A percentile compares a stretch with the other conserved stretches of the same genome.
Evolutionary conservation across 108 stramenopile genomes (phyloP).

Genomic region (Conticribra guillardii): DNA sequence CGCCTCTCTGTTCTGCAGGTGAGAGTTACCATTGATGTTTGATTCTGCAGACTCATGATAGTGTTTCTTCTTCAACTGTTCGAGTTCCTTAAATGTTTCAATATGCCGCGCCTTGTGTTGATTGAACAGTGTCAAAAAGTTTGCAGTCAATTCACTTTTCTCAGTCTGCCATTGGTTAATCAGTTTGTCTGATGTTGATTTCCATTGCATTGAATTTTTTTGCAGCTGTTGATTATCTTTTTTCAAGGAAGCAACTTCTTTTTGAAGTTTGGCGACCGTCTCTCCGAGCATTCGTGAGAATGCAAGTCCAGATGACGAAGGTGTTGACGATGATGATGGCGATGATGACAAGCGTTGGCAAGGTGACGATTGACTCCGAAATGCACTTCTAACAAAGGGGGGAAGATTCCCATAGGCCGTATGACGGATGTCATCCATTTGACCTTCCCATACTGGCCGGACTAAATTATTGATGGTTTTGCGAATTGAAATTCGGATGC

Average conservation of each 20-base stretch:
- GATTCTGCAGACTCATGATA: not conserved
- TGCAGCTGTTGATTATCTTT: slow-evolving; percentile 36
- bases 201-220: slow-evolving; percentile 31
- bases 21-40: not conserved
- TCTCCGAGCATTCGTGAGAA: slow-evolving; percentile 37
- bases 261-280: slow-evolving; percentile 40
- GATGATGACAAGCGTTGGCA: not conserved
- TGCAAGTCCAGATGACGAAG: slow-evolving; percentile 22
- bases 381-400: slow-evolving; percentile 9
- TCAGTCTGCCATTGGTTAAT: slow-evolving; percentile 43
- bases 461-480: slow-evolving; percentile 42
- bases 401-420: slow-evolving; percentile 22
- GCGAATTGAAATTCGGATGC: slow-evolving; percentile 38
- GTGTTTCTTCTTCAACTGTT: slow-evolving; percentile 14
- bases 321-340: not conserved
- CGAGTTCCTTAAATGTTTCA: slow-evolving; percentile 35
- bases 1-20: slow-evolving; percentile 14
- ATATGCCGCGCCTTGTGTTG: slow-evolving; percentile 48
- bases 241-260: slow-evolving; percentile 49
- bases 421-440: slow-evolving; percentile 21
- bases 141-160: slow-evolving; percentile 46
- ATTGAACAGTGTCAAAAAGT: slow-evolving; percentile 47
- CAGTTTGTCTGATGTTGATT: slow-evolving; percentile 30
- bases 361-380: not conserved
- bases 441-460: slow-evolving; percentile 45